These are phyloP conservation scores for Thielaviopsis punctulata DNA, from an alignment of 2,329 filamentous ascomycete genomes.

Conservation along the genomic window DNA sequence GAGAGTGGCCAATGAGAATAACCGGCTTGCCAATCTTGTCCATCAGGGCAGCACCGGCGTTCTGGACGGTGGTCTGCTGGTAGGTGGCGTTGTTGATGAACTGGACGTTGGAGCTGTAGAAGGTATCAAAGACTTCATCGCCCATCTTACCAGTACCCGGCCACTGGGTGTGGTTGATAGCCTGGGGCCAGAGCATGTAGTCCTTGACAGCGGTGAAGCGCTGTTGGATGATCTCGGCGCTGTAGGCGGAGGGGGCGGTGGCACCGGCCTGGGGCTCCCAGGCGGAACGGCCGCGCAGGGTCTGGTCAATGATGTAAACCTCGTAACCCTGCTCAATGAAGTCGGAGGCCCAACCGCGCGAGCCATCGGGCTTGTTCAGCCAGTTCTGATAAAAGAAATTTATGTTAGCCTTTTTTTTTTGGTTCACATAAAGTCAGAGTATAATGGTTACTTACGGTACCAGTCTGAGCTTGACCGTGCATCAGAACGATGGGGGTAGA, in stretches of 20 bases:
- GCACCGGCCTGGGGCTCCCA: conserved; percentile 21
- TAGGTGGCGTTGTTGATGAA: conserved; percentile 19
- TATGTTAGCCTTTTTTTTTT: not conserved
- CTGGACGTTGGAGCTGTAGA: conserved; percentile 24
- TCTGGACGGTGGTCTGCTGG: conserved; percentile 22
- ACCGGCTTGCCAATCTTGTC: conserved; percentile 25
- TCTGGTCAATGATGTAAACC: conserved; percentile 30
- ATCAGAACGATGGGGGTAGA: conserved; percentile 24
- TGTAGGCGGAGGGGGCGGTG: conserved; percentile 15
- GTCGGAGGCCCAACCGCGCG: conserved; percentile 29
- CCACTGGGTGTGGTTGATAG: conserved; percentile 26
- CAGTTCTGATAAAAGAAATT: conserved; percentile 23
- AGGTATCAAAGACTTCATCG: conserved; percentile 24
- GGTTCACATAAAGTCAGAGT: conserved; percentile 9
- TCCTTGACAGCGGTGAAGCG: conserved; percentile 22
- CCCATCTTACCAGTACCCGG: conserved; percentile 23
- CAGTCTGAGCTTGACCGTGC: conserved; percentile 26
- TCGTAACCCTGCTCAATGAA: conserved; percentile 30
- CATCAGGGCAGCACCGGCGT: conserved; percentile 25
- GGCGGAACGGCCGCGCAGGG: conserved; percentile 27
- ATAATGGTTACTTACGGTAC: conserved; percentile 18
- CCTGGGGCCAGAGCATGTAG: conserved; percentile 23
- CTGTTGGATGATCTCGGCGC: conserved; percentile 21
- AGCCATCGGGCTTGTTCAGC: conserved; percentile 29
- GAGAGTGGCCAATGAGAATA: conserved; percentile 26